Percentiles rank a stretch among this genome's conserved stretches.
Conservation (phyloP, 768 basidiomycete species). For the Suillus ampliporus region DNA sequence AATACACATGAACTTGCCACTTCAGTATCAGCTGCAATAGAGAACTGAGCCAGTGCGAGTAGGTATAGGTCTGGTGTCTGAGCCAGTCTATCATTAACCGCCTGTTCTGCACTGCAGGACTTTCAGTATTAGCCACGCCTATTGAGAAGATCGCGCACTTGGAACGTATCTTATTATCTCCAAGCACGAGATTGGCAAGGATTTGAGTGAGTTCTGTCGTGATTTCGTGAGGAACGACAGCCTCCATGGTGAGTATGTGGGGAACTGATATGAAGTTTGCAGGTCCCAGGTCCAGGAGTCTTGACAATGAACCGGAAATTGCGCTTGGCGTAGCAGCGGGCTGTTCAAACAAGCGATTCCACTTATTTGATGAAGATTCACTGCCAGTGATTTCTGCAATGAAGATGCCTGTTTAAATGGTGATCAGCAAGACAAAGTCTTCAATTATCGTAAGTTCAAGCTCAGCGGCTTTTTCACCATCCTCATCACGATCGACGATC, state of each 20-base stretch:
- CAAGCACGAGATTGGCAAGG: conserved; percentile 81
- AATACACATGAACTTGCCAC: conserved; percentile 56
- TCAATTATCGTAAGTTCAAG: conserved; percentile 3
- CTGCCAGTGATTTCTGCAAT: background rate
- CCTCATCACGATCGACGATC: background rate
- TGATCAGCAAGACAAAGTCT: background rate
- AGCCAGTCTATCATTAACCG: conserved; percentile 79
- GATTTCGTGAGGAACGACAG: conserved; percentile 62
- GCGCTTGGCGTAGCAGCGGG: background rate
- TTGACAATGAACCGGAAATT: background rate
- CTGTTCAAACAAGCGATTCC: conserved; percentile 2
- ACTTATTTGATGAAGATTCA: background rate
- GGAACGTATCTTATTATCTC: conserved; percentile 82
- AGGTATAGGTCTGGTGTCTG: conserved; percentile 82
- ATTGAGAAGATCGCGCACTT: conserved; percentile 46
- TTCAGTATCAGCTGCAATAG: conserved; percentile 77
- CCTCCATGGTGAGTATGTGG: conserved; percentile 29
- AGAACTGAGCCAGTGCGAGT: conserved; percentile 79
- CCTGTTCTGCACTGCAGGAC: conserved; percentile 68
- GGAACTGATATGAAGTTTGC: background rate
- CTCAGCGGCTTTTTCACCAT: conserved; percentile 3
- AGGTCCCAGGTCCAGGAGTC: background rate
- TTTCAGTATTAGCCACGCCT: conserved; percentile 15
- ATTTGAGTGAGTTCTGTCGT: conserved; percentile 81
- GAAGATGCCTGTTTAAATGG: conserved; percentile 1